Evolutionary conservation across 2,329 filamentous ascomycete species (phyloP), one percentile per base, ranked within the genome.

Genomic region (Monilinia laxa): DNA sequence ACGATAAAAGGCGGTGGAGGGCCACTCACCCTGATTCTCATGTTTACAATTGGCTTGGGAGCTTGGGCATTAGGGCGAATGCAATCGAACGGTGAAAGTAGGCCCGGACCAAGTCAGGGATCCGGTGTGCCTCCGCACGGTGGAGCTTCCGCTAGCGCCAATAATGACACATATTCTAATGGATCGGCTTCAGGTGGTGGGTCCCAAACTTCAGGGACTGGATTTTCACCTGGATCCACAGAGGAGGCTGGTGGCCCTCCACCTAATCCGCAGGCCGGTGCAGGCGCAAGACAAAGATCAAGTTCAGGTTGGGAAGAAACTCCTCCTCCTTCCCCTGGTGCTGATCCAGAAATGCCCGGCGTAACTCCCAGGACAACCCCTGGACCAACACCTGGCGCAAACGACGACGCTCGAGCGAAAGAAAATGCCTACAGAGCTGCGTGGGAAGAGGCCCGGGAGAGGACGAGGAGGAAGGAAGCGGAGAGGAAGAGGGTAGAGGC

Each of bases 51-150:
- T 35, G 92, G 88, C 6, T 80, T 95, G 38, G 88, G 86, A 11
- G 91, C 90, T 4, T 97, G 93, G 92, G 86, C 88, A 2, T 81
- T 89, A 72, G 91, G 90, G 20, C 85, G 87, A 74, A 86, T 83
- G 68, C 87, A 89, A 84, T 73, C 56, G 59, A 55, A 81, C 82
- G 59, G 77, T 65, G 75, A 77, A n/a, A 69, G 76, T 5, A 75
- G 76, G 38, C 74, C 76, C 65, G 76, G 55, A 52, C 56, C 56
- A 45, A 72, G 76, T 66, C 69, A 67, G 54, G 69, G 67, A 40
- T 67, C 73, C 47, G 67, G 59, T 65, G 59, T 64, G 25, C 67
- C 67, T 60, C 67, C 67, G 28, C 58, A 59, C 59, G 64, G 65
- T 68, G 70, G 71, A 47, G 60, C 68, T 28, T 57, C 45, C 42